phyloP scores from a whole-genome alignment of 768 basidiomycete genomes.

The Suillus tomentosus region DNA sequence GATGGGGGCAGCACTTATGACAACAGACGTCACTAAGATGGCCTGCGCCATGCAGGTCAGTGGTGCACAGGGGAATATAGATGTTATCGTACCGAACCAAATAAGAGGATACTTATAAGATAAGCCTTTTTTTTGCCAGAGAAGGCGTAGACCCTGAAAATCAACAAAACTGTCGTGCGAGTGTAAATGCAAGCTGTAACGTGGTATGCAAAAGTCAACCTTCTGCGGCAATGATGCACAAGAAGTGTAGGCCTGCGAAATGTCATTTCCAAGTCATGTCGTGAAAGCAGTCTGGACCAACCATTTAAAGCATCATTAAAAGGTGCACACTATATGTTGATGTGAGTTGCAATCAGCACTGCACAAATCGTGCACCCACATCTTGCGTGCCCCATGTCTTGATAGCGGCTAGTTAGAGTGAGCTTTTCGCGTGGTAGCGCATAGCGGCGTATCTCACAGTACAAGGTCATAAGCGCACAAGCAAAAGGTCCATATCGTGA shows the following conservation, averaged over 20 bases:
- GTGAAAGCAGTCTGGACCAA: not conserved
- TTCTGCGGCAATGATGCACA: not conserved
- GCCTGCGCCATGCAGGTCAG: not conserved
- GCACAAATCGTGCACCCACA: not conserved
- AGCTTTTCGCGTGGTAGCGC: not conserved
- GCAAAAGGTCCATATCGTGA: conserved; percentile 12
- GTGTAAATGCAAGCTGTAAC: not conserved
- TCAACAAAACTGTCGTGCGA: not conserved
- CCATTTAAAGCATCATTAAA: not conserved
- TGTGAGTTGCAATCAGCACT: not conserved
- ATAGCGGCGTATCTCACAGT: not conserved
- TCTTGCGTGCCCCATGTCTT: not conserved
- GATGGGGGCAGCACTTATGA: not conserved
- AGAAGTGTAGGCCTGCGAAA: not conserved
- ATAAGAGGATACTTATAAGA: not conserved
- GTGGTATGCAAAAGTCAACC: not conserved
- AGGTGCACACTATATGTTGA: not conserved
- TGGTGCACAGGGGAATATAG: not conserved
- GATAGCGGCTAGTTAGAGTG: not conserved
- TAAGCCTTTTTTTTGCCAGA: not conserved
- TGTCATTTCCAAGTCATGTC: not conserved
- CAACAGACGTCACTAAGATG: not conserved
- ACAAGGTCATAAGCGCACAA: conserved; percentile 11
- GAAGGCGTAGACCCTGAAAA: not conserved
- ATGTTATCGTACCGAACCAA: not conserved